Evolutionary conservation across 805 yeast genomes (phyloP), one percentile per base, ranked within the genome.

Genomic region (Kockiozyma suomiensis): DNA sequence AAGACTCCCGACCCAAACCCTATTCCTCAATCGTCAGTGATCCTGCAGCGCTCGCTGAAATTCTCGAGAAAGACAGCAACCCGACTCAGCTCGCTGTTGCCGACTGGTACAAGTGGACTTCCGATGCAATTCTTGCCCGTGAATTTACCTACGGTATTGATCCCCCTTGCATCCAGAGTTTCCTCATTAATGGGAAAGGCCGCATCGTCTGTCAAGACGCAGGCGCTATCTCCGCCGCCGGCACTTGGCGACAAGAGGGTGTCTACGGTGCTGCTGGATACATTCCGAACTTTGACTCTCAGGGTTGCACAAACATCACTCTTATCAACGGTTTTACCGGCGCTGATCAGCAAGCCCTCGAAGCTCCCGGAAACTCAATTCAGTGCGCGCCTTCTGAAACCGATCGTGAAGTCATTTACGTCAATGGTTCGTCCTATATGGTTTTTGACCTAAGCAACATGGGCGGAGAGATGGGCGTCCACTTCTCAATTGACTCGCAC

Each of bases 401-500:
- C 48, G 54, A 48, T 35, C 46, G 58, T 17, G 55, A 43, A 30
- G 42, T 54, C 15, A 5, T 45, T 25, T 50, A 49, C 32, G 50
- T 45, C 21, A 50, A 40, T 17, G 50, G 54, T 15, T n/a, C 40
- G n/a, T 12, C 25, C 3, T 42, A 42, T 40, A 50, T 40, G 48
- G 38, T 50, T 37, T 40, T 42, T 23, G 19, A 32, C 26, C 25
- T 56, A 6, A 19, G 42, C 21, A 40, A 50, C 32, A 50, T 42
- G 56, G 56, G 54, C 3, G 52, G 52, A 30, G 52, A 17, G 33
- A 21, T 35, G 26, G 35, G 41, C 10, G n/a, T 21, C 28, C 17
- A 26, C 17, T 26, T 57, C n/a, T 37, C 51, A 13, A 51, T 57
- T 32, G 61, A 57, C 23, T 21, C 37, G 23, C 61, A 57, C 21